Conservation (phyloP, 2,329 filamentous ascomycete genomes). For the Xylaria sp. region DNA sequence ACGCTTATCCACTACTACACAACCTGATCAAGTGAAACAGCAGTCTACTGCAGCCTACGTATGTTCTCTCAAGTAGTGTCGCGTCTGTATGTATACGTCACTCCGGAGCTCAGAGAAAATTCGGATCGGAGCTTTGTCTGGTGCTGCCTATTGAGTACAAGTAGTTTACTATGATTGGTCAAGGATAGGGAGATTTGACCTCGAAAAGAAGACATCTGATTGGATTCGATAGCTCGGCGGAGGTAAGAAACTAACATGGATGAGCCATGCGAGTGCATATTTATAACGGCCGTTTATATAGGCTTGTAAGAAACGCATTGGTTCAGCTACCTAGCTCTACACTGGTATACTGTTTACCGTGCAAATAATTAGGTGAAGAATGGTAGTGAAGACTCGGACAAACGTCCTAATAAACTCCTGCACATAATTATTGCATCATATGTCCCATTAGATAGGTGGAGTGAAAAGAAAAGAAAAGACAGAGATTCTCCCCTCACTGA, state of each 20-base stretch:
- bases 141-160: neutral
- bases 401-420: neutral
- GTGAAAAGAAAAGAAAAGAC: neutral
- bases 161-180: constrained; percentile 27
- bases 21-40: constrained; percentile 1
- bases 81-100: constrained; percentile 17
- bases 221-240: constrained; percentile 7
- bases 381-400: neutral
- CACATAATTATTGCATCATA: neutral
- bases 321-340: constrained; percentile 8
- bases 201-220: constrained; percentile 2
- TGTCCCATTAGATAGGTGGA: neutral
- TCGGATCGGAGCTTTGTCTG: constrained; percentile 29
- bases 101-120: constrained; percentile 22
- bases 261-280: constrained; percentile 27
- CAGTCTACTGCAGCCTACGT: neutral
- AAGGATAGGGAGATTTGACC: constrained; percentile 26
- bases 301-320: constrained; percentile 18
- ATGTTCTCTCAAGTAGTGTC: neutral
- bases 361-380: neutral
- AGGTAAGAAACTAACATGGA: constrained; percentile 22
- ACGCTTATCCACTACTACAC: neutral
- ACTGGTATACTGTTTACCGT: neutral
- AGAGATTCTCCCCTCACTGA: neutral
- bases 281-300: constrained; percentile 25